Conservation (phyloP, 2,329 filamentous ascomycete species). For the Fusarium graminum region DNA sequence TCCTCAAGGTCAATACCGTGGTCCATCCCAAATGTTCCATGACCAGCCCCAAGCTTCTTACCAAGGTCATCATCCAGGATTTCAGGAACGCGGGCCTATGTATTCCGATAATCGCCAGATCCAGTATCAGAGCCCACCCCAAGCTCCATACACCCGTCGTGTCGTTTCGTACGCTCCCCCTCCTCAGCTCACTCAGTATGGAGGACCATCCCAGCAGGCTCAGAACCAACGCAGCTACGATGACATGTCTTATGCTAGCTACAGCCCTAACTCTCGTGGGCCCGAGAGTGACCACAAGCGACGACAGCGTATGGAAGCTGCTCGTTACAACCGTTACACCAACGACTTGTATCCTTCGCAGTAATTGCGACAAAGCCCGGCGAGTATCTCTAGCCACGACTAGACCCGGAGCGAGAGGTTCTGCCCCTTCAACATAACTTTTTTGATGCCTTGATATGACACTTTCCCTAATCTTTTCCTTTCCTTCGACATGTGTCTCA, state of each 20-base stretch:
- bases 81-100: not conserved
- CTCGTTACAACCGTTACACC: conserved; percentile 21
- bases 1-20: not conserved
- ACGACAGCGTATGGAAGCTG: conserved; percentile 16
- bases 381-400: not conserved
- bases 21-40: not conserved
- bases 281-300: conserved; percentile 12
- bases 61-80: not conserved
- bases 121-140: not conserved
- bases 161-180: conserved; percentile 17
- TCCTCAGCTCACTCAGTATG: conserved; percentile 6
- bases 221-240: conserved; percentile 10
- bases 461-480: not conserved
- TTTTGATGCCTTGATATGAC: conserved; percentile 9
- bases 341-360: not conserved
- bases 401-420: not conserved
- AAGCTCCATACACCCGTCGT: not conserved
- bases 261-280: not conserved
- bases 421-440: not conserved
- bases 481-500: conserved; percentile 4
- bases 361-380: not conserved
- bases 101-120: not conserved
- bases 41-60: not conserved
- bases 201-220: not conserved
- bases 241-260: not conserved